Evolutionary conservation across 2,329 filamentous ascomycete genomes (phyloP).

Genomic region (Uncinocarpus reesii): DNA sequence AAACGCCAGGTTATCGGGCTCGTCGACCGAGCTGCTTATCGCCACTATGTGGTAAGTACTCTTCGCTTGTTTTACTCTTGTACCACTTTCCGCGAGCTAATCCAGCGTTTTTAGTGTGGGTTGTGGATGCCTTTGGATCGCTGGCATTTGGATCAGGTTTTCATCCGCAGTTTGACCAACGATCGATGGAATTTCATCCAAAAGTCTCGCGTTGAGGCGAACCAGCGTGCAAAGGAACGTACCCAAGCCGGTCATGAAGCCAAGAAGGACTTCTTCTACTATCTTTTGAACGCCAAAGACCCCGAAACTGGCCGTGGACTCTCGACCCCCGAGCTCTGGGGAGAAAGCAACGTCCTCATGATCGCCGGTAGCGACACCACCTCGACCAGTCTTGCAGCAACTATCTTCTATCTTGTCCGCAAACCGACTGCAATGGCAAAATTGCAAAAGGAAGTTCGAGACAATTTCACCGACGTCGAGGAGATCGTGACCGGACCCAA

Average conservation of each 20-base stretch:
- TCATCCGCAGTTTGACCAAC: conserved; percentile 18
- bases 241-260: conserved; percentile 23
- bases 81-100: conserved; percentile 16
- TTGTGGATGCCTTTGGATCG: conserved; percentile 16
- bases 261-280: conserved; percentile 42
- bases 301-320: conserved; percentile 38
- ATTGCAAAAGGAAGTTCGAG: conserved; percentile 27
- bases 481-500: conserved; percentile 28
- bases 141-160: conserved; percentile 17
- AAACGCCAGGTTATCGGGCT: conserved; percentile 56
- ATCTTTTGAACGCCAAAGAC: conserved; percentile 40
- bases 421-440: conserved; percentile 26
- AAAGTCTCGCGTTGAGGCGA: conserved; percentile 31
- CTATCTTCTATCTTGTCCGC: conserved; percentile 33
- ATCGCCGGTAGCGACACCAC: conserved; percentile 40
- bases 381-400: conserved; percentile 29
- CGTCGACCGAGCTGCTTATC: conserved; percentile 56
- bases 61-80: conserved; percentile 6
- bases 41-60: conserved; percentile 37
- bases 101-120: conserved; percentile 17
- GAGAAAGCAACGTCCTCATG: conserved; percentile 42
- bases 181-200: conserved; percentile 18
- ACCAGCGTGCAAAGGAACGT: conserved; percentile 29
- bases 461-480: conserved; percentile 27
- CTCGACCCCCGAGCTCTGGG: conserved; percentile 39